Evolutionary conservation across 176 grass and related monocot genomes (phyloP).

Genomic region (Aegilops umbellulata): DNA sequence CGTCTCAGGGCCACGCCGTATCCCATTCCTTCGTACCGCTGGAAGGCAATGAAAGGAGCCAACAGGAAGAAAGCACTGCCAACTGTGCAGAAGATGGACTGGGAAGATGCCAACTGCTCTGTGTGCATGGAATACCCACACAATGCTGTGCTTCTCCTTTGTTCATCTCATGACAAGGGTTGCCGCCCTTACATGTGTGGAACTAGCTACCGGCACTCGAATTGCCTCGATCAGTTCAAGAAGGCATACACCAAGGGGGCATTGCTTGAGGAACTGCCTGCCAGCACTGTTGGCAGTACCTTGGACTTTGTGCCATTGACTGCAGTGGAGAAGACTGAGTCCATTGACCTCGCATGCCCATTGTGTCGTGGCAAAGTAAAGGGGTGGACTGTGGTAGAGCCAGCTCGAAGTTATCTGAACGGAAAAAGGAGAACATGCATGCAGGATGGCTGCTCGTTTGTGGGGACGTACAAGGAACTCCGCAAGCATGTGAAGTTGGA

Average conservation of each 20-base stretch:
- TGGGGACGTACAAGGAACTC: constrained; percentile 89
- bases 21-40: constrained; percentile 67
- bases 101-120: constrained; percentile 95
- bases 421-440: constrained; percentile 85
- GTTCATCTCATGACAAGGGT: constrained; percentile 96
- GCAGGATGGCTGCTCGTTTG: constrained; percentile 86
- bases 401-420: constrained; percentile 82
- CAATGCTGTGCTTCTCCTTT: constrained; percentile 93
- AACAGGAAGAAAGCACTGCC: constrained; percentile 53
- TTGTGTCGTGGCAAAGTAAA: constrained; percentile 94
- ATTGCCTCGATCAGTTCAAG: constrained; percentile 96
- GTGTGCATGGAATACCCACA: constrained; percentile 98
- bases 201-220: constrained; percentile 83
- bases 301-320: constrained; percentile 22
- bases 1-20: constrained; percentile 68
- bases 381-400: constrained; percentile 93
- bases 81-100: constrained; percentile 67
- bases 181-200: constrained; percentile 98
- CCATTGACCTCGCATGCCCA: constrained; percentile 73
- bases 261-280: constrained; percentile 43
- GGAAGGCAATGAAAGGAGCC: constrained; percentile 53
- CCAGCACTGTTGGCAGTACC: constrained; percentile 20
- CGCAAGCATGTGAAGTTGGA: constrained; percentile 80
- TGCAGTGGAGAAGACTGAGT: constrained; percentile 50
- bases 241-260: constrained; percentile 83